These are phyloP conservation scores for Friedmanniomyces simplex DNA, from an alignment of 495 filamentous ascomycete genomes.

Conservation along the genomic window DNA sequence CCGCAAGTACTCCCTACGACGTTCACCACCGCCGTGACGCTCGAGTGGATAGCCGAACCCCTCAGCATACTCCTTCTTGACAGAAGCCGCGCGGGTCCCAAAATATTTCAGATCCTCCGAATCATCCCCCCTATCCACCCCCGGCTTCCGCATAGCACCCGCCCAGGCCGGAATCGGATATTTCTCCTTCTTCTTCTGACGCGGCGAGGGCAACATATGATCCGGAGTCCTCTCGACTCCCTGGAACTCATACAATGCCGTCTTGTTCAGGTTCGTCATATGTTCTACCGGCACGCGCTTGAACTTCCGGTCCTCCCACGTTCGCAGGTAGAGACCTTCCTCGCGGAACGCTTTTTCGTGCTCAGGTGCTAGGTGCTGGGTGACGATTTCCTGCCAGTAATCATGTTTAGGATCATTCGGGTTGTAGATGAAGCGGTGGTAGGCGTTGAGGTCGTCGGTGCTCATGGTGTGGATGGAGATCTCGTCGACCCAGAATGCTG, in stretches of 20 bases:
- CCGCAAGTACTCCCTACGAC: too few species aligned
- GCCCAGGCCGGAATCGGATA: background rate
- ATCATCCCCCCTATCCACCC: too few species aligned
- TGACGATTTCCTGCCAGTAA: background rate
- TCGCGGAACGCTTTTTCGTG: background rate
- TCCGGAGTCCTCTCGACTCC: background rate
- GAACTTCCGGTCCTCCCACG: background rate
- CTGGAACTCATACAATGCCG: background rate
- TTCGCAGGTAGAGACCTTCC: background rate
- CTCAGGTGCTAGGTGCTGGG: background rate
- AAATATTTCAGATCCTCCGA: too few species aligned
- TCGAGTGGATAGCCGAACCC: too few species aligned
- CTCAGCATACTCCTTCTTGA: too few species aligned
- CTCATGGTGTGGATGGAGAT: background rate
- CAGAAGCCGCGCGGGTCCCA: too few species aligned
- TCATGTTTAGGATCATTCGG: background rate
- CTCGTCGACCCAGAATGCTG: background rate
- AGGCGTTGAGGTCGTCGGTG: background rate
- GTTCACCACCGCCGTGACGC: too few species aligned
- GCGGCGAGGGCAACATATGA: background rate
- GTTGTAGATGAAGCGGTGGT: background rate
- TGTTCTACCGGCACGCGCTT: background rate
- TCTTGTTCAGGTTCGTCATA: background rate
- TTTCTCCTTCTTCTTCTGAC: background rate
- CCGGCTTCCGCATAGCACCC: too few species aligned